Evolutionary conservation across 805 yeast genomes (phyloP).

Genomic region (Monosporozyma unispora): DNA sequence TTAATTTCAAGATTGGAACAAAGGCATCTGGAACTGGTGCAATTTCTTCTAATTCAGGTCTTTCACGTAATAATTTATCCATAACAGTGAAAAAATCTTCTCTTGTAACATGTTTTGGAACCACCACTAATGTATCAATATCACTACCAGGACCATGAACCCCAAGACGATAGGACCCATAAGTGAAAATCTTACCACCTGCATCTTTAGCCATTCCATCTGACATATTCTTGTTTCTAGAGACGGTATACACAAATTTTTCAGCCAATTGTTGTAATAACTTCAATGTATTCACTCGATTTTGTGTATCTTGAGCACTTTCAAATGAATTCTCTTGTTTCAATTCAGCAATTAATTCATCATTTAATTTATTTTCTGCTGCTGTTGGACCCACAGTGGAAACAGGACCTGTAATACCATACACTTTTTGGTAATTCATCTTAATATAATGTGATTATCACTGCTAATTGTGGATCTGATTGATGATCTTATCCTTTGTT

Average conservation of each 20-base stretch:
- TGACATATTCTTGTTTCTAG: slow-evolving; percentile 78
- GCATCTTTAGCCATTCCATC: slow-evolving; percentile 97
- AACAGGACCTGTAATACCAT: slow-evolving; percentile 49
- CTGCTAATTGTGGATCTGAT: background rate
- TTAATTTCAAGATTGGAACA: slow-evolving; percentile 92
- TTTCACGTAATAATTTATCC: slow-evolving; percentile 52
- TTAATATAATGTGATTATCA: too few relatives aligned
- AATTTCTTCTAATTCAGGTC: slow-evolving; percentile 83
- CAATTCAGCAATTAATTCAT: slow-evolving; percentile 64
- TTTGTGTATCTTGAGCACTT: slow-evolving; percentile 71
- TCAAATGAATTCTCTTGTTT: slow-evolving; percentile 84
- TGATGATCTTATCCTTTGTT: background rate
- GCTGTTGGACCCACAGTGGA: slow-evolving; percentile 80
- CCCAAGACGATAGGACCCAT: slow-evolving; percentile 89
- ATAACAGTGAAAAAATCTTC: slow-evolving; percentile 85
- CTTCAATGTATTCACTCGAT: slow-evolving; percentile 65
- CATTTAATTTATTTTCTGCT: slow-evolving; percentile 68
- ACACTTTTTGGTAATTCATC: slow-evolving; percentile 29
- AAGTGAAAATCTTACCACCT: slow-evolving; percentile 95
- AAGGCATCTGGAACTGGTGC: slow-evolving; percentile 93
- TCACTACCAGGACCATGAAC: slow-evolving; percentile 98
- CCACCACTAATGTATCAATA: slow-evolving; percentile 94
- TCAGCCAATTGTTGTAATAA: slow-evolving; percentile 64
- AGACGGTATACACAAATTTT: slow-evolving; percentile 77
- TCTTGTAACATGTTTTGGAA: slow-evolving; percentile 88